Base-by-base conservation (phyloP, 169 alveolate species). In the Plasmodium inui region DNA sequence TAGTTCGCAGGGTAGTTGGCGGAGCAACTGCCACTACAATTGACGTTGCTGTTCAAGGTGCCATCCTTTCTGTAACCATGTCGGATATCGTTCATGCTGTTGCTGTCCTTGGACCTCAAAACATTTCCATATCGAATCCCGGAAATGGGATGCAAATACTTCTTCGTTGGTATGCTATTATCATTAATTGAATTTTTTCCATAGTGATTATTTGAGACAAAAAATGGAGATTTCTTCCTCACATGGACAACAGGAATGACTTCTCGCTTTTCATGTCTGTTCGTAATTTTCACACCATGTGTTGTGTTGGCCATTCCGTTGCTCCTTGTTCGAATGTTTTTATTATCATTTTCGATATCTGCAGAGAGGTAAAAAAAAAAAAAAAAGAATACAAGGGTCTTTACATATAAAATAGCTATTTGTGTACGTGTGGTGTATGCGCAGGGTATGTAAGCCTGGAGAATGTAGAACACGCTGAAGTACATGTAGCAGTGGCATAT, bases 261-360 rank as follows among this genome's bases (percentile, higher is more conserved):
- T n/a, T 55, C 76, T 28, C 50, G 61, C 28, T 28, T 73, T 55
- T 85, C 70, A 74, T n/a, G n/a, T 85, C 74, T 73, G n/a, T 17
- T 55, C 30, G 19, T 73, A 46, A n/a, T 67, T 32, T 55, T 76
- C 55, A 14, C 39, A 7, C 34, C 44, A 26, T 44, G 14, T 30
- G 28, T 44, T 44, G n/a, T 8, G 57, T 37, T 85, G 32, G 57
- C 0, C 19, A 55, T n/a, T 12, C 46, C 39, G 26, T 85, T 73
- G 39, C 55, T 85, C 19, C 41, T 50, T 26, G 39, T 53, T n/a
- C 79, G 12, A 61, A 19, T 10, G 14, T 53, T 53, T 74, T 74
- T 74, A 46, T 34, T 74, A 9, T 85, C 93, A 74, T 85, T 74
- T 73, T 85, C 93, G 67, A 26, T 76, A n/a, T 85, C 93, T 85